phyloP scores from a whole-genome alignment of 208 protist genomes.

The Tritrichomonas musculus region DNA sequence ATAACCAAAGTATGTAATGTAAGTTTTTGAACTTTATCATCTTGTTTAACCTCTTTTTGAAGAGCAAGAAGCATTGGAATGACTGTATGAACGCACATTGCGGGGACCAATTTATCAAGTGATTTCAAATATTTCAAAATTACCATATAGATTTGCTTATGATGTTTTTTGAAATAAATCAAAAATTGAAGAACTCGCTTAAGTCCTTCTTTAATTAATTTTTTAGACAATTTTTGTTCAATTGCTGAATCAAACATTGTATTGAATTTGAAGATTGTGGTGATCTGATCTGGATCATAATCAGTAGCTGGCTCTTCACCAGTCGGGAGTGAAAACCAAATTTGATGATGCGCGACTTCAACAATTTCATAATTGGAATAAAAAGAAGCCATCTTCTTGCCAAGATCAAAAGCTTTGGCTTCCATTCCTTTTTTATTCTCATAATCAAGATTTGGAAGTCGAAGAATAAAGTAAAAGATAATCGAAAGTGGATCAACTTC shows the following conservation, averaged over 20 bases:
- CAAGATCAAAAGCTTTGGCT: neutral
- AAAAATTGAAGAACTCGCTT: neutral
- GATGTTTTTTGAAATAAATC: neutral
- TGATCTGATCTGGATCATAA: neutral
- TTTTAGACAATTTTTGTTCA: neutral
- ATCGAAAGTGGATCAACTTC: neutral
- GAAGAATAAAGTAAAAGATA: neutral
- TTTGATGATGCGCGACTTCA: neutral
- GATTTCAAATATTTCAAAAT: neutral
- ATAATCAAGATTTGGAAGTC: neutral
- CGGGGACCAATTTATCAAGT: neutral
- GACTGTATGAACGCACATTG: neutral
- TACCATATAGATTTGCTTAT: neutral
- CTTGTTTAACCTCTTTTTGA: neutral
- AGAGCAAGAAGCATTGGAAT: neutral
- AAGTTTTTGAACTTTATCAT: neutral
- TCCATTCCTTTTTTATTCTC: neutral
- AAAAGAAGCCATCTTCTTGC: neutral
- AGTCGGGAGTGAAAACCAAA: neutral
- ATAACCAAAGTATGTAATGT: slow-evolving; percentile 6
- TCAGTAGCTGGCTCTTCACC: neutral
- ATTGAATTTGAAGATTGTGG: neutral
- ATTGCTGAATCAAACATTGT: neutral
- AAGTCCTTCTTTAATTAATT: neutral
- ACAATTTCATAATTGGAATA: neutral